These are phyloP conservation scores for Gracilaria domingensis DNA, from an alignment of 23 red algal genomes.

Conservation along the genomic window DNA sequence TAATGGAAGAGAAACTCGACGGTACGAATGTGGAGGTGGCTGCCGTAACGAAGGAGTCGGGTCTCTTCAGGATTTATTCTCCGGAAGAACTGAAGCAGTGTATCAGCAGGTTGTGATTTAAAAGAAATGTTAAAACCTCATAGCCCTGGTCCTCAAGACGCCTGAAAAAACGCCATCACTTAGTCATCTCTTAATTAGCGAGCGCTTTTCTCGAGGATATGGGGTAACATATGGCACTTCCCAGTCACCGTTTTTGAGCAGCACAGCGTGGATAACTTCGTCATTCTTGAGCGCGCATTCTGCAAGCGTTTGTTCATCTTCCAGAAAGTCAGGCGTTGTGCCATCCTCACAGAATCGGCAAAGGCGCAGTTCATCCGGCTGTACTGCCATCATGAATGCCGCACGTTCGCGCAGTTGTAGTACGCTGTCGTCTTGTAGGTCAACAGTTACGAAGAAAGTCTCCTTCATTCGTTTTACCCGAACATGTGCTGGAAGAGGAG, in stretches of 20 bases:
- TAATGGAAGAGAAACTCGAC: conserved; percentile 97
- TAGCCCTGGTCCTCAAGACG: neutral
- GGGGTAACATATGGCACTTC: conserved; percentile 34
- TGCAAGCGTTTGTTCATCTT: conserved; percentile 33
- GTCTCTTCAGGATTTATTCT: conserved; percentile 83
- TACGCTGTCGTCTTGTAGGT: conserved; percentile 37
- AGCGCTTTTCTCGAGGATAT: conserved; percentile 21
- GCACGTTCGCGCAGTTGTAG: conserved; percentile 20
- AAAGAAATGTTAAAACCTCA: neutral
- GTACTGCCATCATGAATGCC: conserved; percentile 36
- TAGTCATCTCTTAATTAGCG: conserved; percentile 17
- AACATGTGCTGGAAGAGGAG: conserved; percentile 33
- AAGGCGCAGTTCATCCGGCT: conserved; percentile 28
- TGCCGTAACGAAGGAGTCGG: conserved; percentile 59
- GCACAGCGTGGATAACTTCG: conserved; percentile 23
- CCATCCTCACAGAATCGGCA: conserved; percentile 17
- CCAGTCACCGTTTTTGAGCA: conserved; percentile 20
- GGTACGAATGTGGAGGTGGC: conserved; percentile 96
- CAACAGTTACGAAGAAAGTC: conserved; percentile 44
- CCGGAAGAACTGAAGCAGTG: conserved; percentile 85
- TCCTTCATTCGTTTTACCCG: conserved; percentile 46
- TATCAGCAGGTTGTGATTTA: conserved; percentile 72
- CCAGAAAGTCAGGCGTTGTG: conserved; percentile 20
- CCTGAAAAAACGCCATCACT: neutral
- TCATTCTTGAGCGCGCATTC: conserved; percentile 38